Percentiles rank a stretch among this genome's conserved stretches.
These are phyloP conservation scores for Candida silvatica DNA, from an alignment of 805 yeast species.

Conservation along the genomic window DNA sequence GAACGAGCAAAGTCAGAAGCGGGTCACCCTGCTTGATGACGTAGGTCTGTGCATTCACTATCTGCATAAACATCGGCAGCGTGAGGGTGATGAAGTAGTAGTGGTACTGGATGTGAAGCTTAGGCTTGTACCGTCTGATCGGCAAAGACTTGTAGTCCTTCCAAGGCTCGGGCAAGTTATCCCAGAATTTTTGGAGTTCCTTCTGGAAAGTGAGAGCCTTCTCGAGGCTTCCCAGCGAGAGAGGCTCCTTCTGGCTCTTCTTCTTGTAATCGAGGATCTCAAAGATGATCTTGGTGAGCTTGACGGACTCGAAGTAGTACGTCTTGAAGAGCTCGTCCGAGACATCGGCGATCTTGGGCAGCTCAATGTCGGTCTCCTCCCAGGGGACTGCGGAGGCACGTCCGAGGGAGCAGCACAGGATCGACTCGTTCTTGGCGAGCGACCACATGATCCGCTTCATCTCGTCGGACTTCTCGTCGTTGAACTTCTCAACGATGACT, in stretches of 20 bases:
- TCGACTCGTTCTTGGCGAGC: slow-evolving; percentile 31
- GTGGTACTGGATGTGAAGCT: slow-evolving; percentile 32
- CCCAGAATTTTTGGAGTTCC: slow-evolving; percentile 27
- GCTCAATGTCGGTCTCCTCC: slow-evolving; percentile 34
- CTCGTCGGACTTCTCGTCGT: slow-evolving; percentile 27
- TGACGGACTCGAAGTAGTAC: slow-evolving; percentile 26
- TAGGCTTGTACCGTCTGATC: slow-evolving; percentile 30
- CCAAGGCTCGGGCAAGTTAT: slow-evolving; percentile 25
- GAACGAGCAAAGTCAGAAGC: slow-evolving; percentile 28
- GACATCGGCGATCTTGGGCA: slow-evolving; percentile 25
- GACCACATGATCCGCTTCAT: slow-evolving; percentile 38
- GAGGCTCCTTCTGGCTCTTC: slow-evolving; percentile 28
- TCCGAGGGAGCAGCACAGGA: slow-evolving; percentile 36
- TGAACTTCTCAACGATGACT: slow-evolving; percentile 27
- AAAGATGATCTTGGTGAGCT: slow-evolving; percentile 29
- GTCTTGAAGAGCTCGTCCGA: slow-evolving; percentile 23
- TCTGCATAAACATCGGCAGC: slow-evolving; percentile 33
- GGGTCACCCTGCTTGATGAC: slow-evolving; percentile 32
- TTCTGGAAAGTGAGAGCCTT: slow-evolving; percentile 29
- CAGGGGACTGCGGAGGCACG: slow-evolving; percentile 35
- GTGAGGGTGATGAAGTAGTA: slow-evolving; percentile 33
- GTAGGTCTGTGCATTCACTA: slow-evolving; percentile 27
- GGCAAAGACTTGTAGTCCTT: slow-evolving; percentile 24
- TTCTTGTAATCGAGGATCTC: slow-evolving; percentile 32
- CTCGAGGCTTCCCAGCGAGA: slow-evolving; percentile 31